phyloP scores from a whole-genome alignment of 2,329 filamentous ascomycete genomes.

The Cryphonectria radicalis region DNA sequence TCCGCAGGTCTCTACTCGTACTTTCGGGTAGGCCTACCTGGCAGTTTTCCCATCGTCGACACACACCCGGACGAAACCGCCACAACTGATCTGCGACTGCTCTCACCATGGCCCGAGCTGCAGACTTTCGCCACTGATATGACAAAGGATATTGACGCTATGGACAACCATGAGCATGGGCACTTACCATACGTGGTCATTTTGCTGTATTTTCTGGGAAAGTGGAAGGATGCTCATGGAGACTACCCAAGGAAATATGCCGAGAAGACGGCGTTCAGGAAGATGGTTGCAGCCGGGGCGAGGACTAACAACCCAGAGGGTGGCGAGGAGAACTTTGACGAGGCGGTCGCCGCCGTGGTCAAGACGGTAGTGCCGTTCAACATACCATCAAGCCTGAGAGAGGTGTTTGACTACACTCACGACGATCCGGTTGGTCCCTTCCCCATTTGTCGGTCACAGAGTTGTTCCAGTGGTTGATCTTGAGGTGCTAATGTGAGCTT shows the following conservation, averaged over 20 bases:
- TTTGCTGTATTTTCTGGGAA: conserved; percentile 77
- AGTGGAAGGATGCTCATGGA: conserved; percentile 78
- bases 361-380: conserved; percentile 77
- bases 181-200: conserved; percentile 88
- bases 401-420: conserved; percentile 74
- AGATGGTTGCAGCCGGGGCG: conserved; percentile 67
- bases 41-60: conserved; percentile 90
- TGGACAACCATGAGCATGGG: conserved; percentile 82
- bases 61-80: conserved; percentile 90
- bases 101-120: conserved; percentile 86
- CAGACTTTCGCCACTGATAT: conserved; percentile 66
- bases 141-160: conserved; percentile 68
- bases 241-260: conserved; percentile 73
- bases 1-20: conserved; percentile 92
- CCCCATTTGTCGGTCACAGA: conserved; percentile 14
- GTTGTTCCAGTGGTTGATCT: not conserved
- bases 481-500: conserved; percentile 29
- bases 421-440: conserved; percentile 56
- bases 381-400: conserved; percentile 70
- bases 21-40: conserved; percentile 77
- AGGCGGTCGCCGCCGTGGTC: conserved; percentile 84
- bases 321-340: conserved; percentile 95
- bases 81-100: conserved; percentile 80
- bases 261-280: conserved; percentile 84
- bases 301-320: conserved; percentile 78